These are phyloP conservation scores for Syzygium aqueum DNA, from an alignment of 345 rosid genomes.

Conservation along the genomic window DNA sequence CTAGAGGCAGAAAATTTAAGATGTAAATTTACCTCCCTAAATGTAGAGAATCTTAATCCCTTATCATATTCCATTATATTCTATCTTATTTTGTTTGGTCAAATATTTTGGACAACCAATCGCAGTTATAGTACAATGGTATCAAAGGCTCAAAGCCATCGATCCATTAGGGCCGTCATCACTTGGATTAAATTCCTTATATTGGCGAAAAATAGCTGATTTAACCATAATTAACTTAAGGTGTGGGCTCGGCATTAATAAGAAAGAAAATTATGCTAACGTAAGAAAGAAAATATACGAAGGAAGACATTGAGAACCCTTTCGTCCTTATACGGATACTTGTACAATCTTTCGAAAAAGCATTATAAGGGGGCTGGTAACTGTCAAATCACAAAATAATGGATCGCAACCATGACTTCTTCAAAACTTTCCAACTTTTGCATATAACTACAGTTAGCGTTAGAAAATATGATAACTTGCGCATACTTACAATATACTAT, in stretches of 20 bases:
- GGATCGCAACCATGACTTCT: neutral
- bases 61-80: too few relatives aligned
- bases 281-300: neutral
- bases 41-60: neutral
- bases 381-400: neutral
- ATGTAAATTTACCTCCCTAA: neutral
- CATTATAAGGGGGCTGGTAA: neutral
- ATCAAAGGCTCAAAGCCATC: too few relatives aligned
- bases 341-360: neutral
- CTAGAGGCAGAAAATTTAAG: neutral
- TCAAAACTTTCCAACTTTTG: too few relatives aligned
- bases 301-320: neutral
- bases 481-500: too few relatives aligned
- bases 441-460: too few relatives aligned
- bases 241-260: neutral
- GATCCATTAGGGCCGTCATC: too few relatives aligned
- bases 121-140: neutral
- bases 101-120: neutral
- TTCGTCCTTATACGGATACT: neutral
- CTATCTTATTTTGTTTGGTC: neutral
- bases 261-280: neutral
- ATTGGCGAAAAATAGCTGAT: neutral
- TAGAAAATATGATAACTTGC: too few relatives aligned
- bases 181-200: neutral
- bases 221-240: neutral